Base-by-base conservation (phyloP, 257 asterid species). In the Capsicum rhomboideum region DNA sequence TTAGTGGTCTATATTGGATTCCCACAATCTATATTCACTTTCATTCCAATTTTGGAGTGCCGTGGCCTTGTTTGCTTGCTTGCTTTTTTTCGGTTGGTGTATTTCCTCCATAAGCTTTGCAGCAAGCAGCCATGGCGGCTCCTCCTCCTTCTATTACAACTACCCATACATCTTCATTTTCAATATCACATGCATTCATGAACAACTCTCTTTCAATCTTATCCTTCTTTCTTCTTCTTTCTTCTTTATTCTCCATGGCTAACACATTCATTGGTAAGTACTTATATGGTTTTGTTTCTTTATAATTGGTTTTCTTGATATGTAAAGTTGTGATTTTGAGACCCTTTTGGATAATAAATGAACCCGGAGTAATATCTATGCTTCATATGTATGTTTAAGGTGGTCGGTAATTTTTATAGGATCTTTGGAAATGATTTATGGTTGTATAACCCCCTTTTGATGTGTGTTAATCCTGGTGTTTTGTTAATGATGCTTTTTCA, bases 61-160 rank as follows among this genome's bases (percentile, higher is more conserved):
- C 82, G 82, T 77, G 82, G 82, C 49, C 11, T 77, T 77, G 49
- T 77, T 77, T 54, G 82, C 82, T 50, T 77, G 82, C 82, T 26
- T 77, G 1, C 20, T 8, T 49, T 49, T 34, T 10, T 46, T 11
- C 10, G 53, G 16, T 49, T 14, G 53, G 10, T 49, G 10, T 4
- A 18, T 29, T 68, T 68, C 50, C 77, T 68, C 77, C 50, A 17
- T 50, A 77, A 77, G 82, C 64, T 46, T 52, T 8, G 81, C 63
- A 49, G 61, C 81, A 26, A 75, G 44, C 42, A 75, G 81, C 63
- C 81, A 75, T 26, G 81, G 81, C 61, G 81, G 81, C 81, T 75
- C 79, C 79, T 40, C 55, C 42, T 46, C 14, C 42, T 23, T 46
- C 6, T 8, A 34, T 46, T 10, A 18, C 12, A 3, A 34, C 75